Percentiles rank a stretch among this genome's conserved stretches.
Conservation (phyloP, 495 filamentous ascomycete genomes). For the Margaritispora aquatica region DNA sequence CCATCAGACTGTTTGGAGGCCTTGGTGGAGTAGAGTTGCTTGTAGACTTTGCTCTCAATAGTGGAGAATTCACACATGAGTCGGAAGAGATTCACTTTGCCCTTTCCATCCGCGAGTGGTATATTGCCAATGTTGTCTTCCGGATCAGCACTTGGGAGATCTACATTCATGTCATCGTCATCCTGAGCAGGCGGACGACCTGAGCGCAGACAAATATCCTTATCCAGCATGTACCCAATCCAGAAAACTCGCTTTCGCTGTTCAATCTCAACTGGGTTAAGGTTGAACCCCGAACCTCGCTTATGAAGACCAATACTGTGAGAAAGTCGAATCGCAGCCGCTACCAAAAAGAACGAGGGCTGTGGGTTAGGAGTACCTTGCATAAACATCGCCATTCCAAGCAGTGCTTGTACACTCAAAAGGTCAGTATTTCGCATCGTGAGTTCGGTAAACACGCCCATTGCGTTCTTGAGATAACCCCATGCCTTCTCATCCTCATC, state of each 20-base stretch:
- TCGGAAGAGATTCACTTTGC: constrained; percentile 89
- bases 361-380: constrained; percentile 97
- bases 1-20: constrained; percentile 89
- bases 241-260: constrained; percentile 96
- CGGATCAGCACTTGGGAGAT: constrained; percentile 87
- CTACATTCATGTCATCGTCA: constrained; percentile 97
- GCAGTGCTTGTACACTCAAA: constrained; percentile 89
- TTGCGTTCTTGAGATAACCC: constrained; percentile 93
- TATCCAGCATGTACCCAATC: constrained; percentile 95
- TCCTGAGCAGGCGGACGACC: constrained; percentile 92
- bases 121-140: constrained; percentile 91
- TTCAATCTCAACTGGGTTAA: constrained; percentile 87
- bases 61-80: constrained; percentile 85
- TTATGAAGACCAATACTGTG: constrained; percentile 96
- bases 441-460: constrained; percentile 85
- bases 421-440: constrained; percentile 95
- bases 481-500: constrained; percentile 92
- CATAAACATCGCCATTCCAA: constrained; percentile 94
- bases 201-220: constrained; percentile 89
- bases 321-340: constrained; percentile 84
- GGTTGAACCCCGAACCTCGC: constrained; percentile 79
- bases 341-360: constrained; percentile 87
- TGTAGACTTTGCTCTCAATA: constrained; percentile 93
- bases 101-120: constrained; percentile 80
- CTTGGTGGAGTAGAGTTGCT: constrained; percentile 85